A percentile compares a stretch with the other conserved stretches of the same genome.
Conservation (phyloP, 495 filamentous ascomycete genomes). For the Aspergillus ellipticus region DNA sequence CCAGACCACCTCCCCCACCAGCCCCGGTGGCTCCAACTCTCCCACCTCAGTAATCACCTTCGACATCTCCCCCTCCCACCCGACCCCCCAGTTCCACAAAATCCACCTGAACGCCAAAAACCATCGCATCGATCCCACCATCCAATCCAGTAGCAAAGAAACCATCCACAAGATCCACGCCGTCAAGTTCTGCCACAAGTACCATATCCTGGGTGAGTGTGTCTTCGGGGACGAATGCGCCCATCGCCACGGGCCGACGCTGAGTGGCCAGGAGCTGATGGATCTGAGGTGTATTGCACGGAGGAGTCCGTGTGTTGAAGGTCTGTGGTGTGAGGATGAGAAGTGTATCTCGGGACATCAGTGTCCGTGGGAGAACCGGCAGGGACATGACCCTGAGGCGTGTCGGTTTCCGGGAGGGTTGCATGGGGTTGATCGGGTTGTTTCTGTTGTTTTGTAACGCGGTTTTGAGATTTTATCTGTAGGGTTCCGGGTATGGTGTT, state of each 20-base stretch:
- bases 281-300: constrained; percentile 25
- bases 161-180: constrained; percentile 16
- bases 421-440: constrained; percentile 19
- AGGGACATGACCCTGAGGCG: not conserved
- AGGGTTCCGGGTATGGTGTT: too few species aligned
- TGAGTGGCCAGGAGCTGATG: constrained; percentile 16
- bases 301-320: constrained; percentile 16
- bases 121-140: constrained; percentile 22
- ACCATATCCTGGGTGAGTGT: constrained; percentile 23
- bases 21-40: not conserved
- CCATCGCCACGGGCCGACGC: constrained; percentile 17
- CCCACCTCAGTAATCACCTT: not conserved
- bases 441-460: not conserved
- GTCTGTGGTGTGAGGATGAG: constrained; percentile 21
- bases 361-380: constrained; percentile 14
- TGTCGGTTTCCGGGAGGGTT: constrained; percentile 17
- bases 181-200: constrained; percentile 24
- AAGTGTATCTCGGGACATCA: constrained; percentile 27
- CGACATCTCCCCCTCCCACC: not conserved
- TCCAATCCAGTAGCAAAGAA: constrained; percentile 13
- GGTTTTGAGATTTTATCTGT: too few species aligned
- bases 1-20: not conserved
- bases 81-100: not conserved
- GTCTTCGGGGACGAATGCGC: constrained; percentile 14
- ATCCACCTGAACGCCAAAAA: constrained; percentile 18